These are phyloP conservation scores for Hericium alpestre DNA, from an alignment of 768 basidiomycete species.

Conservation along the genomic window DNA sequence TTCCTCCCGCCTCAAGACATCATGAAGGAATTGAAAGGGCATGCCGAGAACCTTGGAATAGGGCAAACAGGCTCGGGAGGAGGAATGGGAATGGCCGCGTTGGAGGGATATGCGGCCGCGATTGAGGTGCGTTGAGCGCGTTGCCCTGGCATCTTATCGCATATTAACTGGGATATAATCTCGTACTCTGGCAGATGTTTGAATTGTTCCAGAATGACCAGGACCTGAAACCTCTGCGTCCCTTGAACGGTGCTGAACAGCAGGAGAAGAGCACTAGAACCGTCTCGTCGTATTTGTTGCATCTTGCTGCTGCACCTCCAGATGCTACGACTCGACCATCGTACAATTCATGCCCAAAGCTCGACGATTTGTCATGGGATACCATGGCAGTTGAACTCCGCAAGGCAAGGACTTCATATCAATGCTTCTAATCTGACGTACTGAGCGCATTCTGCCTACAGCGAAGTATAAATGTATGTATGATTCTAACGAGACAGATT, in stretches of 20 bases:
- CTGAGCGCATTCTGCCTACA: background rate
- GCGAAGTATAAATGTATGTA: constrained; percentile 11
- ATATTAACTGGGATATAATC: background rate
- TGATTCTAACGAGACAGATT: constrained; percentile 8
- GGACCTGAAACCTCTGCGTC: constrained; percentile 7
- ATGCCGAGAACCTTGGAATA: constrained; percentile 8
- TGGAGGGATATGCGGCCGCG: constrained; percentile 13
- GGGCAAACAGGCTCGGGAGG: constrained; percentile 12
- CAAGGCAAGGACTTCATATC: background rate
- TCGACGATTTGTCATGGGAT: constrained; percentile 11
- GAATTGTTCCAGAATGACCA: constrained; percentile 6
- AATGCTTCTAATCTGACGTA: background rate
- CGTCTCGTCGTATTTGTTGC: constrained; percentile 9
- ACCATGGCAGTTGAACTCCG: constrained; percentile 8
- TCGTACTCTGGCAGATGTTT: constrained; percentile 8
- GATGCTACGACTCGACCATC: constrained; percentile 7
- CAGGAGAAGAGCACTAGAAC: constrained; percentile 4
- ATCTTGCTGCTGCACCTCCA: constrained; percentile 13
- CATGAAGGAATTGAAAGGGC: constrained; percentile 10
- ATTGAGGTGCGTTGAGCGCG: constrained; percentile 7
- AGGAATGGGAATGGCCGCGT: constrained; percentile 10
- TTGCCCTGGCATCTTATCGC: background rate
- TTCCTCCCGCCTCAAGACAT: constrained; percentile 6
- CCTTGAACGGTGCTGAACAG: constrained; percentile 1
- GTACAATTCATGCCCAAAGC: constrained; percentile 5